phyloP scores from a whole-genome alignment of 129 eudicot genomes.

The Centella asiatica region DNA sequence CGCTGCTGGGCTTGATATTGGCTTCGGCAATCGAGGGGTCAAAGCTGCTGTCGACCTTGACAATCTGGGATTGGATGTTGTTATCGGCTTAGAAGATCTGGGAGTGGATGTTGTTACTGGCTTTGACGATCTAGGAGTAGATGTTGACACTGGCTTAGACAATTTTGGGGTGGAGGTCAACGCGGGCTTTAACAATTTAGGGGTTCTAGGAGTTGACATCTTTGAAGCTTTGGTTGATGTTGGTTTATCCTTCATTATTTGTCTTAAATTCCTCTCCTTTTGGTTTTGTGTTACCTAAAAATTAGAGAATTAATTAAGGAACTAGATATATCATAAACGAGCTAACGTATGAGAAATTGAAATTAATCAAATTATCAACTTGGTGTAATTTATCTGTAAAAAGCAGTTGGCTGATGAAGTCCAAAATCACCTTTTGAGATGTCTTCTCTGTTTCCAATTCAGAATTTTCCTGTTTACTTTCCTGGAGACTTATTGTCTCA shows the following conservation, averaged over 20 bases:
- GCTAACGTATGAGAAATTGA: neutral
- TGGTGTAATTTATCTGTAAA: neutral
- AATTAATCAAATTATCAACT: neutral
- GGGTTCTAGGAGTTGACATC: slow-evolving; percentile 10
- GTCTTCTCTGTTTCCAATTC: slow-evolving; percentile 22
- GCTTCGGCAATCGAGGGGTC: slow-evolving; percentile 24
- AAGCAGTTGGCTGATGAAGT: neutral
- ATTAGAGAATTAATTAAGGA: slow-evolving; percentile 13
- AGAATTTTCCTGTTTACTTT: slow-evolving; percentile 20
- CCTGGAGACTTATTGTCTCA: slow-evolving; percentile 5
- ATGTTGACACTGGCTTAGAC: slow-evolving; percentile 33
- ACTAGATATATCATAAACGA: slow-evolving; percentile 3
- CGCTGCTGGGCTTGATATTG: slow-evolving; percentile 23
- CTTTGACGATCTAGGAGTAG: slow-evolving; percentile 18
- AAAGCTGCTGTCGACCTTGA: slow-evolving; percentile 39
- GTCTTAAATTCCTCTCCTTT: slow-evolving; percentile 26
- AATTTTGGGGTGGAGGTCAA: slow-evolving; percentile 24
- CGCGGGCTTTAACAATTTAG: neutral
- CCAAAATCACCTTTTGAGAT: slow-evolving; percentile 39
- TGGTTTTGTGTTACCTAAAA: slow-evolving; percentile 41
- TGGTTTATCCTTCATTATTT: slow-evolving; percentile 38
- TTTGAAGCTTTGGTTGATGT: slow-evolving; percentile 37
- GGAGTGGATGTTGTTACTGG: slow-evolving; percentile 27
- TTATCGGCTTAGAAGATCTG: neutral
- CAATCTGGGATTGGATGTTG: slow-evolving; percentile 27